Evolutionary conservation across 805 yeast genomes (phyloP).

Genomic region (Groenewaldozyma salmanticensis): DNA sequence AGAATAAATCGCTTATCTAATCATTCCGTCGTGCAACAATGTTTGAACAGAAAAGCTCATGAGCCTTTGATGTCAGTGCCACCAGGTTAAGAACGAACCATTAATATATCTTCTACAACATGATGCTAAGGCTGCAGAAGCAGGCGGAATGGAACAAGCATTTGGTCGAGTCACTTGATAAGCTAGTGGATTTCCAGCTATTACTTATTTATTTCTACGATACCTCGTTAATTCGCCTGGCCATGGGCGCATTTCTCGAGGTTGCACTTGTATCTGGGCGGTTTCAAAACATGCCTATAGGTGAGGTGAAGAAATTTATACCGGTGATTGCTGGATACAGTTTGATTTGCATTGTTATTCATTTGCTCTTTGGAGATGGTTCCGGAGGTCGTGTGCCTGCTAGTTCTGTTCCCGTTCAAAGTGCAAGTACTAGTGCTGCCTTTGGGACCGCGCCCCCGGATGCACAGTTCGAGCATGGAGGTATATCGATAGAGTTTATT

Average conservation of each 20-base stretch:
- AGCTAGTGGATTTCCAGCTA: constrained; percentile 14
- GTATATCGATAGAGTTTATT: constrained; percentile 18
- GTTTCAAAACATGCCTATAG: constrained; percentile 6
- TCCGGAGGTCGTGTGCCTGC: too few species aligned
- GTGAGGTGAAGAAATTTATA: constrained; percentile 9
- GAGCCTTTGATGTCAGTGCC: too few species aligned
- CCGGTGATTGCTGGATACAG: constrained; percentile 11
- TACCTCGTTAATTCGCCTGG: constrained; percentile 13
- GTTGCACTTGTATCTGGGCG: constrained; percentile 5
- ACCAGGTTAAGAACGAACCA: too few species aligned
- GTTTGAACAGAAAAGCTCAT: too few species aligned
- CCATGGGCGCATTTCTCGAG: constrained; percentile 12
- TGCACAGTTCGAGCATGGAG: constrained; percentile 18
- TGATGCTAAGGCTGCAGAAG: constrained; percentile 2
- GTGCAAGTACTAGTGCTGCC: constrained; percentile 11
- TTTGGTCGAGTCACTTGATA: constrained; percentile 12
- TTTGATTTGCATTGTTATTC: constrained; percentile 9
- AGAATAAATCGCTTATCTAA: too few species aligned
- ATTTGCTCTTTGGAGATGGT: constrained; percentile 3
- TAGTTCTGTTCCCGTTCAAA: constrained; percentile 1
- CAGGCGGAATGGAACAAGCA: constrained; percentile 11
- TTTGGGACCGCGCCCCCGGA: too few species aligned
- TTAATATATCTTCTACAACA: too few species aligned
- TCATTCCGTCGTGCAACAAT: too few species aligned
- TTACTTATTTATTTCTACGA: constrained; percentile 18